phyloP scores from a whole-genome alignment of 164 flowering plant species.

The Stephania cephalantha region DNA sequence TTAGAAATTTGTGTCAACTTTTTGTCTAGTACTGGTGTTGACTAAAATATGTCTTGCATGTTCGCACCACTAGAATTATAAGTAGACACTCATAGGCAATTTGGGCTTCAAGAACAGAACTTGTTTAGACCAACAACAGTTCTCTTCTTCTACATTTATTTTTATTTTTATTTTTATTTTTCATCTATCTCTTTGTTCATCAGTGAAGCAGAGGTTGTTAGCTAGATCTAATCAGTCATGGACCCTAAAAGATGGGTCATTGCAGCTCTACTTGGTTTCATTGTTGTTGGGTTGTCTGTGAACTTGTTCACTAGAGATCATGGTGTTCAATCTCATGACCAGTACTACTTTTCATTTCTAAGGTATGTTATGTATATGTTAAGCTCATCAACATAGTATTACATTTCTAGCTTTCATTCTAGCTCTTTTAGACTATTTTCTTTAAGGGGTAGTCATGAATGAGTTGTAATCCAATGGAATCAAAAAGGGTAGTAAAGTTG shows the following conservation, averaged over 20 bases:
- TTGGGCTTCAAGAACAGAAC: neutral
- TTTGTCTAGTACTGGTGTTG: no score
- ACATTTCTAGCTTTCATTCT: neutral
- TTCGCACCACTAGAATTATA: no score
- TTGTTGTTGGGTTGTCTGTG: neutral
- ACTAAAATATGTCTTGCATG: no score
- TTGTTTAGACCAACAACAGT: neutral
- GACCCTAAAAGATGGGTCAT: conserved; percentile 6
- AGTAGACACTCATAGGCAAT: neutral
- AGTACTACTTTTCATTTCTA: neutral
- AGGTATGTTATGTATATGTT: neutral
- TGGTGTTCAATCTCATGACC: neutral
- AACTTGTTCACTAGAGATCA: neutral
- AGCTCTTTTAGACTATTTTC: neutral
- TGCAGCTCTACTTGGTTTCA: neutral
- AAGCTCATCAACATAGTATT: neutral
- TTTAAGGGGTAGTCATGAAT: neutral
- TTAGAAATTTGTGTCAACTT: no score
- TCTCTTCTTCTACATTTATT: neutral
- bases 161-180: neutral
- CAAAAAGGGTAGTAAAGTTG: no score
- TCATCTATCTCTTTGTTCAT: conserved; percentile 3
- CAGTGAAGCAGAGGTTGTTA: neutral
- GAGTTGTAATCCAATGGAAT: neutral
- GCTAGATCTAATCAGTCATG: neutral